phyloP scores from a whole-genome alignment of 352 stramenopile genomes.

The Pythium utonaiense region DNA sequence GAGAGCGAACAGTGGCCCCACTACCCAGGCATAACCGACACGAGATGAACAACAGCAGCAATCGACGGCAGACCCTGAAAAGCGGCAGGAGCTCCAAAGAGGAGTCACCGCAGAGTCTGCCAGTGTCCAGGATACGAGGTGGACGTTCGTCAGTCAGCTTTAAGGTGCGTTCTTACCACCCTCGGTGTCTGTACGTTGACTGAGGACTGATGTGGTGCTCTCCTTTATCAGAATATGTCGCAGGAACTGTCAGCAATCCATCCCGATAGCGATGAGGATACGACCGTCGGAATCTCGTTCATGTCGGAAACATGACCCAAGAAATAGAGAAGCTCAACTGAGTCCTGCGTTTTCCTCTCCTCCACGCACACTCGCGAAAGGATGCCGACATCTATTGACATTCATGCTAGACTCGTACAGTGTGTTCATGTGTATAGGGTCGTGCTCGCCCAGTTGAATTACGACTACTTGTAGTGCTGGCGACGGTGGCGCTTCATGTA shows the following conservation, averaged over 20 bases:
- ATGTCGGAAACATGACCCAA: slow-evolving; percentile 10
- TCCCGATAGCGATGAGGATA: slow-evolving; percentile 17
- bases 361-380: no score
- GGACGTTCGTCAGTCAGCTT: slow-evolving; percentile 1
- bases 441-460: not conserved
- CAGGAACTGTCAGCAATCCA: slow-evolving; percentile 24
- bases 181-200: no score
- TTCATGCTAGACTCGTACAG: no score
- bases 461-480: not conserved
- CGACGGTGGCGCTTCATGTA: slow-evolving; percentile 24
- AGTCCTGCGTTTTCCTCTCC: no score
- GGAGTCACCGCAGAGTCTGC: not conserved
- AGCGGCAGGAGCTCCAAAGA: not conserved
- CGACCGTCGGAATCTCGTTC: slow-evolving; percentile 21
- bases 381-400: no score
- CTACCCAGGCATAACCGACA: not conserved
- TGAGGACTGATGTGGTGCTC: not conserved
- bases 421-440: no score
- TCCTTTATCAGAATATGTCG: slow-evolving; percentile 18
- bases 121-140: not conserved
- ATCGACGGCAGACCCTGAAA: not conserved
- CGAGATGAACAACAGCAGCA: not conserved
- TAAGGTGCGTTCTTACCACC: slow-evolving; percentile 14
- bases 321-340: no score
- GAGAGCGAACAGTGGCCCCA: not conserved